A percentile compares a stretch with the other conserved stretches of the same genome.
Evolutionary conservation across 352 stramenopile species (phyloP).

Genomic region (Phytophthora citricola): DNA sequence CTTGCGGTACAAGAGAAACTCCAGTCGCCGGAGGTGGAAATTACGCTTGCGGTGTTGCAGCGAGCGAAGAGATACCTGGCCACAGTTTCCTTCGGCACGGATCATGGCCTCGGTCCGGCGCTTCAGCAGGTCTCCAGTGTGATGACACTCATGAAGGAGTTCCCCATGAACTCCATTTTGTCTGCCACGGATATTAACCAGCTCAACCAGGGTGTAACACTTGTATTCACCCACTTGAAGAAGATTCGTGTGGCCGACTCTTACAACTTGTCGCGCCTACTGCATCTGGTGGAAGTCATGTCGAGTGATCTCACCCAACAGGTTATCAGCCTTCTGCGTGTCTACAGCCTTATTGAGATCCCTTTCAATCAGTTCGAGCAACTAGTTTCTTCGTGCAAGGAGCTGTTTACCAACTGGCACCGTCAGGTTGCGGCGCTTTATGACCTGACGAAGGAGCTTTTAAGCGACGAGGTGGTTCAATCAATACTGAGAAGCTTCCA

Average conservation of each 20-base stretch:
- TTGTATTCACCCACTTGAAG: conserved; percentile 91
- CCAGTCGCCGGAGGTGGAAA: conserved; percentile 89
- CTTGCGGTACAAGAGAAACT: conserved; percentile 87
- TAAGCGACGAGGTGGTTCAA: conserved; percentile 80
- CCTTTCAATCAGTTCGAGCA: conserved; percentile 87
- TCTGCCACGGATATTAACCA: conserved; percentile 88
- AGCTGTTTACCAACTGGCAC: conserved; percentile 89
- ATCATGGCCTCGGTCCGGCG: conserved; percentile 87
- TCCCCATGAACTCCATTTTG: conserved; percentile 93
- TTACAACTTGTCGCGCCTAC: conserved; percentile 84
- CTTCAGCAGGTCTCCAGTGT: conserved; percentile 90
- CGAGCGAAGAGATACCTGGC: conserved; percentile 92
- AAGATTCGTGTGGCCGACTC: conserved; percentile 91
- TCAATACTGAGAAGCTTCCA: conserved; percentile 82
- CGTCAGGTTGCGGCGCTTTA: conserved; percentile 85
- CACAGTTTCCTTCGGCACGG: conserved; percentile 90
- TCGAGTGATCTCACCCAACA: conserved; percentile 88
- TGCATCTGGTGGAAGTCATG: conserved; percentile 88
- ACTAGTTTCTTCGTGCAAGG: conserved; percentile 76
- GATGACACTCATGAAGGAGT: conserved; percentile 94
- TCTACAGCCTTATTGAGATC: conserved; percentile 87
- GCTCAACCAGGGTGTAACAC: conserved; percentile 77
- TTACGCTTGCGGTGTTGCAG: conserved; percentile 92
- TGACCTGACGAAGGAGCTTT: conserved; percentile 87
- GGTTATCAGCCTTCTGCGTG: conserved; percentile 79